phyloP scores from a whole-genome alignment of 2,329 filamentous ascomycete species.

The Colletotrichum sp. region DNA sequence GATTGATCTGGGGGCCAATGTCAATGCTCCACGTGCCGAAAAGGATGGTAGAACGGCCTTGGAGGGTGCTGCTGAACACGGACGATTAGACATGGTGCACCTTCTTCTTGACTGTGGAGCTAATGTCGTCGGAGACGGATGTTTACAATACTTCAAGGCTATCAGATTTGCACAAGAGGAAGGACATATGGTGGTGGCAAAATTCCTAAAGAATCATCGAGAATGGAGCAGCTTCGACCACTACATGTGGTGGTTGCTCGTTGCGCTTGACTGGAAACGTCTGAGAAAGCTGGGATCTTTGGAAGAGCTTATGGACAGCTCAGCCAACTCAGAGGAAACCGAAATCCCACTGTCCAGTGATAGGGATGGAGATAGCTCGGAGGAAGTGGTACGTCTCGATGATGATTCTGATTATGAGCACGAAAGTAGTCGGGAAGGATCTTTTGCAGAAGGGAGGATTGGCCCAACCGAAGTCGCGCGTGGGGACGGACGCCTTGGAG shows the following conservation, averaged over 20 bases:
- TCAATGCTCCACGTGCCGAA: accelerated
- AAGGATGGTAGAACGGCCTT: accelerated
- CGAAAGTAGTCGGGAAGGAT: too few species aligned
- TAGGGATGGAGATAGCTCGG: too few species aligned
- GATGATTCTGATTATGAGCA: too few species aligned
- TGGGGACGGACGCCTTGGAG: too few species aligned
- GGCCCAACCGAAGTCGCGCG: too few species aligned
- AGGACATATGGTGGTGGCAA: accelerated
- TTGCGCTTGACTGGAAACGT: too few species aligned
- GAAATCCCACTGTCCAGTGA: too few species aligned
- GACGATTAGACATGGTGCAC: accelerated
- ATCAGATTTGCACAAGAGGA: accelerated
- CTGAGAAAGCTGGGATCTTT: too few species aligned
- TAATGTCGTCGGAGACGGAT: accelerated
- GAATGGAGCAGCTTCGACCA: accelerated
- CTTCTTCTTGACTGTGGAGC: accelerated
- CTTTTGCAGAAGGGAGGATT: too few species aligned
- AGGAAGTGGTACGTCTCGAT: too few species aligned
- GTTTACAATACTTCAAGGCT: not conserved
- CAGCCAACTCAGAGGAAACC: too few species aligned
- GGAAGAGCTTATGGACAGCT: too few species aligned
- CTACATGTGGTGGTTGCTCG: accelerated
- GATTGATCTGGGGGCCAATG: accelerated
- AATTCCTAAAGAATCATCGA: accelerated
- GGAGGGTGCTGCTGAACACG: accelerated